Evolutionary conservation across 176 grass and related monocot genomes (phyloP).

Genomic region (Triticum urartu): DNA sequence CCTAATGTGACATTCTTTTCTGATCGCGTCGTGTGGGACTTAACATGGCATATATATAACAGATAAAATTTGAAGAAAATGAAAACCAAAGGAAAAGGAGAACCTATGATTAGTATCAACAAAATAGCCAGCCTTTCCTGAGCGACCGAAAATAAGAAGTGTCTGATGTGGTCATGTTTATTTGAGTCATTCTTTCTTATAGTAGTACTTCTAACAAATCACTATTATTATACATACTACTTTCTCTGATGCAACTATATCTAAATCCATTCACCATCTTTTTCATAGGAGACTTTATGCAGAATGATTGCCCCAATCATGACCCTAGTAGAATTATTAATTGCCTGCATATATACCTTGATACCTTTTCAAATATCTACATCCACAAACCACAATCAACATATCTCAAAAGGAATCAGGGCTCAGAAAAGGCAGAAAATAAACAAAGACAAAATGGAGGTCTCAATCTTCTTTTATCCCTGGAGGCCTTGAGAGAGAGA

Average conservation of each 20-base stretch:
- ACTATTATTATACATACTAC: not conserved
- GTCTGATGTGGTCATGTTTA: constrained; percentile 6
- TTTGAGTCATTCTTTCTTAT: not conserved
- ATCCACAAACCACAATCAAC: constrained; percentile 8
- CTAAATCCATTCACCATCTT: not conserved
- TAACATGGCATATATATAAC: not conserved
- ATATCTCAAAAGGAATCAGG: constrained; percentile 31
- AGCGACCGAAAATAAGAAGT: constrained; percentile 2
- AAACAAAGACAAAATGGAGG: constrained; percentile 21
- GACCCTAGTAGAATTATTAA: constrained; percentile 25
- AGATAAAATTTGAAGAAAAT: not conserved
- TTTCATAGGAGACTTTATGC: constrained; percentile 14
- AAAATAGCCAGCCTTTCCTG: not conserved
- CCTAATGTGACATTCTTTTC: constrained; percentile 19
- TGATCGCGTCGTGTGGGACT: not conserved
- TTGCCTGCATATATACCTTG: not conserved
- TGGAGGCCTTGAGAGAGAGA: not conserved
- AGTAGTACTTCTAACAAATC: not conserved
- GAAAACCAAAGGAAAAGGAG: not conserved
- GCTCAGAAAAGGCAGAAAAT: constrained; percentile 13
- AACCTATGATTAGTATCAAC: not conserved
- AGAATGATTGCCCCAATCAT: constrained; percentile 44
- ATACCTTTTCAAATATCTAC: constrained; percentile 3
- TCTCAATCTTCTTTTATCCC: constrained; percentile 32
- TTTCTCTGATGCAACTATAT: not conserved